Evolutionary conservation across 2,329 filamentous ascomycete species (phyloP).

Genomic region (Sporothrix humicola): DNA sequence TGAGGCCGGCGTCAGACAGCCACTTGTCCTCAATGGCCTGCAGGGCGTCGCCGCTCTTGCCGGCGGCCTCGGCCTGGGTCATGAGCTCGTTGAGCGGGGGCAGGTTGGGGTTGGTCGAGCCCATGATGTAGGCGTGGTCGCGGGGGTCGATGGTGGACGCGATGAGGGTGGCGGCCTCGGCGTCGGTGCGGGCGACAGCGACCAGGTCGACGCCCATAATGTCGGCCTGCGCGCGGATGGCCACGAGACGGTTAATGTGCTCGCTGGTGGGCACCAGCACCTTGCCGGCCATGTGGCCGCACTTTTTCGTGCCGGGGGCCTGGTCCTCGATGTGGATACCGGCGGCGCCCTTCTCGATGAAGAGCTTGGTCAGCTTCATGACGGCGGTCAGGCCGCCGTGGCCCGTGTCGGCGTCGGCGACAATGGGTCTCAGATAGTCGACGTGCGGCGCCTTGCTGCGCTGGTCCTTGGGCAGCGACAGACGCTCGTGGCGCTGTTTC

Average conservation of each 20-base stretch:
- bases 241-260: constrained; percentile 96
- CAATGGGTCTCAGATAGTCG: constrained; percentile 94
- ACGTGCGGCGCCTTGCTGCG: constrained; percentile 73
- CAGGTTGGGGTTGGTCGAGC: constrained; percentile 82
- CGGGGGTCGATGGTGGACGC: constrained; percentile 94
- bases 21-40: constrained; percentile 93
- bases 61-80: constrained; percentile 79
- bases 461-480: constrained; percentile 74
- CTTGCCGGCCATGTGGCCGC: constrained; percentile 98
- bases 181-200: constrained; percentile 92
- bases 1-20: constrained; percentile 77
- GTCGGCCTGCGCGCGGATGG: constrained; percentile 95
- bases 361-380: constrained; percentile 99
- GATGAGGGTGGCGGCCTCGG: constrained; percentile 96
- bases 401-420: constrained; percentile 96
- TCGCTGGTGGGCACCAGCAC: constrained; percentile 95
- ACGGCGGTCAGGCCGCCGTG: constrained; percentile 97
- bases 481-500: constrained; percentile 94
- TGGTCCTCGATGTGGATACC: constrained; percentile 99
- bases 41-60: constrained; percentile 79
- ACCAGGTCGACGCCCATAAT: constrained; percentile 96
- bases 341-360: constrained; percentile 93
- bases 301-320: constrained; percentile 98
- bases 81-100: constrained; percentile 90
- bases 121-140: constrained; percentile 92